A percentile compares a stretch with the other conserved stretches of the same genome.
Conservation (phyloP, 2,329 filamentous ascomycete species). For the Helotiales sp. region DNA sequence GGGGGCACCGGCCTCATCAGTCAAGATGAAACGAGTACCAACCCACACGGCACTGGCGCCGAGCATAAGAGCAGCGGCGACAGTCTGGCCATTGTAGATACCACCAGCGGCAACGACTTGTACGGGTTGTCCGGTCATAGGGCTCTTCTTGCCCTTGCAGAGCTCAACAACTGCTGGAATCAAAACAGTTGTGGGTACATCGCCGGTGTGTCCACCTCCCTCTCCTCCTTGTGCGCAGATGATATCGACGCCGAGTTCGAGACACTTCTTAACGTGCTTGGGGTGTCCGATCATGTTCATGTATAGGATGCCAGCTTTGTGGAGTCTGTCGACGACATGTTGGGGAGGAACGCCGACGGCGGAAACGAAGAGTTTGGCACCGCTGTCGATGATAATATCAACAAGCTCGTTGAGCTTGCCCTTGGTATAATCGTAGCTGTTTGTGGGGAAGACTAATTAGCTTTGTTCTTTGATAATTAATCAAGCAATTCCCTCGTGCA, state of each 20-base stretch:
- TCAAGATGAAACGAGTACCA: slow-evolving; percentile 92
- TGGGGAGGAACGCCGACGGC: slow-evolving; percentile 94
- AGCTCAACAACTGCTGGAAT: slow-evolving; percentile 91
- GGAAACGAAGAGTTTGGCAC: slow-evolving; percentile 92
- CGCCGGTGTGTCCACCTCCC: slow-evolving; percentile 94
- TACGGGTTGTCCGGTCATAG: slow-evolving; percentile 84
- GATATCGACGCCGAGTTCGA: slow-evolving; percentile 89
- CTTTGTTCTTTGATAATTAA: slow-evolving; percentile 24
- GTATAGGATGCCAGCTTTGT: slow-evolving; percentile 86
- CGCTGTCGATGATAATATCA: slow-evolving; percentile 90
- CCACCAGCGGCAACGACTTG: slow-evolving; percentile 94
- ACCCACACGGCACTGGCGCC: slow-evolving; percentile 95
- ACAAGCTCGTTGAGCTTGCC: slow-evolving; percentile 92
- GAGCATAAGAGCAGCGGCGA: slow-evolving; percentile 90
- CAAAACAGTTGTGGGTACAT: slow-evolving; percentile 85
- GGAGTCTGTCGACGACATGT: slow-evolving; percentile 85
- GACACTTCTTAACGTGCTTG: slow-evolving; percentile 97
- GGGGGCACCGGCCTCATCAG: slow-evolving; percentile 92
- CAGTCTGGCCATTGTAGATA: slow-evolving; percentile 88
- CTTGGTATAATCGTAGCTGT: slow-evolving; percentile 99
- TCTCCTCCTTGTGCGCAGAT: slow-evolving; percentile 99
- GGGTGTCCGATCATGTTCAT: slow-evolving; percentile 99
- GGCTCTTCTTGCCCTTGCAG: slow-evolving; percentile 79
- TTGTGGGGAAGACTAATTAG: slow-evolving; percentile 29
- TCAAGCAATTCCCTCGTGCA: slow-evolving; percentile 8